Evolutionary conservation across 75 land plant species (phyloP), one percentile per base, ranked within the genome.

Genomic region (Pinus albicaulis): DNA sequence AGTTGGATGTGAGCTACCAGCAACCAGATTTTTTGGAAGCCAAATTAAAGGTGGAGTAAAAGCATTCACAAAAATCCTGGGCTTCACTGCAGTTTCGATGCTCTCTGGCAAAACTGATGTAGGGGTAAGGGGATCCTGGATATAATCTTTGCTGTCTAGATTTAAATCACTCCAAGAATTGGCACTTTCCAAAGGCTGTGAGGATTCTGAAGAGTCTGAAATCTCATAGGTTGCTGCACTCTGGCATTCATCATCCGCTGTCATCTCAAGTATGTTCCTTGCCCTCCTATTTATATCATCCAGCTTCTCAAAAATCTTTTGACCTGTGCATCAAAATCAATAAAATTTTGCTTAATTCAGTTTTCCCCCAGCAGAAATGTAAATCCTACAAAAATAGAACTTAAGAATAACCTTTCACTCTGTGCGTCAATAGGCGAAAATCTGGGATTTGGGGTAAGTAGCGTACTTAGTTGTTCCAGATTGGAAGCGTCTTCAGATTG

Each of bases 31-130:
- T 44, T 63, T 74, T 36, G 76, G 74, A 31, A 59, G 68, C 65
- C 56, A 38, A 59, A 78, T 69, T 20, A 79, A n/a, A 64, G 84
- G 84, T 26, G 84, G 81, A 28, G 56, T 53, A 58, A 61, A 71
- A 59, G 79, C 20, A 56, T 59, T 57, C 5, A 58, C 34, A 22
- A 64, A 57, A 24, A 72, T 26, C 55, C 82, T 17, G 10, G 56
- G 56, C 19, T 23, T 72, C 55, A 72, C 15, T 41, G 75, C 56
- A 28, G 16, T 56, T 74, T 74, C 62, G 17, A 56, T 55, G 11
- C 57, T 56, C 20, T 73, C 68, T 16, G 86, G 77, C 16, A 84
- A 85, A 25, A 84, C 84, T 56, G 89, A 87, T 28, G 84, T 84
- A 68, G 86, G 86, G 19, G 86, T 84, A 36, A 25, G 58, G 8